Evolutionary conservation across 1,284 basidiomycete species (phyloP), one percentile per base, ranked within the genome.

Genomic region (Tetrapyrgos nigripes): DNA sequence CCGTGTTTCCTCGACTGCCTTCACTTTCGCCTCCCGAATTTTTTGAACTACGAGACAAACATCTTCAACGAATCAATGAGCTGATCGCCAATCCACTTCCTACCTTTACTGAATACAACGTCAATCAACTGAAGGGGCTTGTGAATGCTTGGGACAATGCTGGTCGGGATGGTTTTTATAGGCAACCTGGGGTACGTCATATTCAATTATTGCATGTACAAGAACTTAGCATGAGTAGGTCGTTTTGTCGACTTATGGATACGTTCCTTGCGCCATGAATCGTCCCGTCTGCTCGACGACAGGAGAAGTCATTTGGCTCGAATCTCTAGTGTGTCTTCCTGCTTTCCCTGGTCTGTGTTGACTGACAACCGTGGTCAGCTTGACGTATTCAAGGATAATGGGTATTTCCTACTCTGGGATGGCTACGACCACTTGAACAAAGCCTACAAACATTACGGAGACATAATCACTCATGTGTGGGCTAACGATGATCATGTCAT

Each of bases 401-500:
- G 50, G 14, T 48, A 56, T 17, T 56, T 43, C 23, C 33, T 56
- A 10, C 46, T 56, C 46, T 56, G 48, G 14, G 47, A 47, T 11
- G 27, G 37, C 5, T 56, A 56, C n/a, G 31, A 50, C 3, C 24
- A 50, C 33, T 23, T 56, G 17, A 37, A 29, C 26, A 56, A 50
- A 35, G 21, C 40, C 9, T 56, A 56, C 47, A 56, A 50, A 43
- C 23, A 13, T 6, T 44, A 37, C 24, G 55, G 55, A 17, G 47
- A 56, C 29, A 37, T 56, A 10, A 35, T 56, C 14, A 56, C 55
- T 5, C 55, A 56, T 37, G 47, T 56, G 11, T 56, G 55, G 55
- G 26, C 48, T 4, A 55, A 27, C 4, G 53, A 55, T 46, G 21
- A 31, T n/a, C 27, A 55, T 24, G 44, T 55, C 21, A 33, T 56